Conservation (phyloP, 345 rosid species). For the Geranium rotundifolium region DNA sequence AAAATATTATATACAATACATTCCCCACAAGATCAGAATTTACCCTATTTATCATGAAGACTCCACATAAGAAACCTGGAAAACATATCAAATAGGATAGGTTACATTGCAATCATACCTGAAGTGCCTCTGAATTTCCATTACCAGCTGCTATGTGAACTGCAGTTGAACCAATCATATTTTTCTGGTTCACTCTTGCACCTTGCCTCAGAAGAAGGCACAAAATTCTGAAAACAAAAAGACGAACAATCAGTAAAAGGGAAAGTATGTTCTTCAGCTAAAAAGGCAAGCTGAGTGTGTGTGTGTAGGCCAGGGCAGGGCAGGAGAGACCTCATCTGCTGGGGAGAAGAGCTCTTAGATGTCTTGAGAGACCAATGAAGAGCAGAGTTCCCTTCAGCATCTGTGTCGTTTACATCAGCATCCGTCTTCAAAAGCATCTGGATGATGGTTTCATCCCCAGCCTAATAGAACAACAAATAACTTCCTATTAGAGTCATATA, state of each 20-base stretch:
- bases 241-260: no score
- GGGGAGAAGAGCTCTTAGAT: conserved; percentile 35
- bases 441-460: conserved; percentile 60
- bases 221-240: conserved; percentile 38
- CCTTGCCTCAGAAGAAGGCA: conserved; percentile 49
- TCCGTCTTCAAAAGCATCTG: conserved; percentile 53
- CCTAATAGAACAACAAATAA: conserved; percentile 26
- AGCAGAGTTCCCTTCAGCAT: conserved; percentile 64
- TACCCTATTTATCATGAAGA: no score
- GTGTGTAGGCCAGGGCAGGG: not conserved
- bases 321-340: conserved; percentile 47
- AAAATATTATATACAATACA: not conserved
- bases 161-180: conserved; percentile 60
- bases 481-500: no score
- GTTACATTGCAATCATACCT: conserved; percentile 25
- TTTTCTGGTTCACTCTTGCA: conserved; percentile 42
- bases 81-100: not conserved
- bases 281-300: conserved; percentile 1
- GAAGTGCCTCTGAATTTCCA: conserved; percentile 60
- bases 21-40: no score
- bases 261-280: no score
- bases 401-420: conserved; percentile 44
- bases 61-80: not conserved
- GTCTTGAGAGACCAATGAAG: conserved; percentile 64
- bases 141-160: conserved; percentile 66